Percentiles rank a stretch among this genome's conserved stretches.
Evolutionary conservation across 2,329 filamentous ascomycete species (phyloP).

Genomic region (Monosporascus sp.): DNA sequence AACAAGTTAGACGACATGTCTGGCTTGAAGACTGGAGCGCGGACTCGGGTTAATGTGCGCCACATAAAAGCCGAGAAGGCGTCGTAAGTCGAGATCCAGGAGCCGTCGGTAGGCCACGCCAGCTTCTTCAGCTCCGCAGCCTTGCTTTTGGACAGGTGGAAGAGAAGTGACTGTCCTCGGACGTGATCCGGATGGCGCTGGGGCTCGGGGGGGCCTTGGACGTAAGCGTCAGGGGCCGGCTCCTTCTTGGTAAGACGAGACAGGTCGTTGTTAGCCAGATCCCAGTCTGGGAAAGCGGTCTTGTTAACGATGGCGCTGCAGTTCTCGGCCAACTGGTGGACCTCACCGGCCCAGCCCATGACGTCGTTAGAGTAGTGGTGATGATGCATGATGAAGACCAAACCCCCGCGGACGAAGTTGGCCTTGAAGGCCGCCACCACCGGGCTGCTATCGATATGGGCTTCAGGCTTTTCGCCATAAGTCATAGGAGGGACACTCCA

Average conservation of each 20-base stretch:
- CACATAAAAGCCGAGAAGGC: constrained; percentile 37
- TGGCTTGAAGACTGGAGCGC: constrained; percentile 27
- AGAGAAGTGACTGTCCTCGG: constrained; percentile 25
- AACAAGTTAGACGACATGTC: constrained; percentile 21
- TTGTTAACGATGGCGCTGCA: constrained; percentile 28
- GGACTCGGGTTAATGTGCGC: constrained; percentile 30
- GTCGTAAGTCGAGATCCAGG: constrained; percentile 42
- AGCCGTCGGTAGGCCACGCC: constrained; percentile 23
- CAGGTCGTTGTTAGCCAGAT: constrained; percentile 27
- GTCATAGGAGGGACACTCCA: constrained; percentile 34
- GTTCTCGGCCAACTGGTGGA: constrained; percentile 36
- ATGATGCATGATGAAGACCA: constrained; percentile 34
- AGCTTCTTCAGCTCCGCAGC: constrained; percentile 30
- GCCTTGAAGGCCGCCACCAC: constrained; percentile 31
- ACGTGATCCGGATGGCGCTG: constrained; percentile 21
- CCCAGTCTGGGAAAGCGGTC: constrained; percentile 26
- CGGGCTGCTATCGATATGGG: constrained; percentile 26
- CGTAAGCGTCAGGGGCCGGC: constrained; percentile 16
- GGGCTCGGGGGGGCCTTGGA: constrained; percentile 22
- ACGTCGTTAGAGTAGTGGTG: constrained; percentile 38
- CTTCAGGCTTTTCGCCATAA: constrained; percentile 32
- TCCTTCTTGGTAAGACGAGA: constrained; percentile 25
- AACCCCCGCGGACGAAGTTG: constrained; percentile 34
- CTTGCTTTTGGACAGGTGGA: constrained; percentile 23
- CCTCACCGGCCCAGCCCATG: constrained; percentile 33